Evolutionary conservation across 2,329 filamentous ascomycete genomes (phyloP), one percentile per base, ranked within the genome.

Genomic region (Zelopaecilomyces penicillatus): DNA sequence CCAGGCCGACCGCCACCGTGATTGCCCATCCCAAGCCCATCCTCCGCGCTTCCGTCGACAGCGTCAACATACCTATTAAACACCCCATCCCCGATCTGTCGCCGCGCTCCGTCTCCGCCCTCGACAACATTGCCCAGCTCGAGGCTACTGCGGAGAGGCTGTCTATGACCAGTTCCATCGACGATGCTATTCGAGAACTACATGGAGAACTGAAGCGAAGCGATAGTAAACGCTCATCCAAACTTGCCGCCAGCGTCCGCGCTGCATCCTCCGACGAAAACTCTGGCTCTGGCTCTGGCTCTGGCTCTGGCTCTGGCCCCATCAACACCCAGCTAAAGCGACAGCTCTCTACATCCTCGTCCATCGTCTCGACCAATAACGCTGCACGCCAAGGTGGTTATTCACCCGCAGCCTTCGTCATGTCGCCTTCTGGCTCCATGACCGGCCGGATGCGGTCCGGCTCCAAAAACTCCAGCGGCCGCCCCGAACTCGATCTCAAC

Each of bases 111-210:
- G 78, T 76, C 28, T 78, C 78, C 30, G 81, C 78, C 58, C 66
- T 75, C 12, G 74, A 74, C 59, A 88, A 84, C 66, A 81, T 90
- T 50, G 80, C 82, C 52, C 78, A 82, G 41, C 76, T 90, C 50
- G 85, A 91, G 64, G 81, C 83, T 52, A 83, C 80, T 8, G 85
- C 85, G 40, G 85, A 89, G 64, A 76, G 80, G 52, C 71, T 90
- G 62, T 86, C 83, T 54, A 76, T 78, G 68, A 82, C 80, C 45
- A 85, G 82, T 50, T 87, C 85, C 50, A 85, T 89, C 57, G 84
- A 85, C 55, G 79, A 85, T 67, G 84, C 86, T 54, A 90, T 89
- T 55, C 77, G 83, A 47, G 79, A 83, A 57, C 71, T 87, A 52
- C 81, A 87, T 63, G 71, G 79, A 49, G 81, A 86, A 63, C 69